phyloP scores from a whole-genome alignment of 495 filamentous ascomycete genomes.

The Neurospora sp. region DNA sequence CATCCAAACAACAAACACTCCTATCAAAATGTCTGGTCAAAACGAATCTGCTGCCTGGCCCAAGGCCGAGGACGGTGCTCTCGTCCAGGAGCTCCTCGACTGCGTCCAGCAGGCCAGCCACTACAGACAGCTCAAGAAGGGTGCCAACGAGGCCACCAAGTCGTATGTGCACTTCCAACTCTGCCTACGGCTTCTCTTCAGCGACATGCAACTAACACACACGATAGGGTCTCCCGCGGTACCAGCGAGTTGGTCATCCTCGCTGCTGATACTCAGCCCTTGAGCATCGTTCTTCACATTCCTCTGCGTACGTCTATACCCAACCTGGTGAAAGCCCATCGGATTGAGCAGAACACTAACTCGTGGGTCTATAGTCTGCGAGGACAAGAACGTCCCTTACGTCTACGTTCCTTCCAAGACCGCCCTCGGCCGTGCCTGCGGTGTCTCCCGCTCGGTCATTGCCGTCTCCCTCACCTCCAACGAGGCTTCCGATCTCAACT shows the following conservation, averaged over 20 bases:
- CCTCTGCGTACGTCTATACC: constrained; percentile 44
- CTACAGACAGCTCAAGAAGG: constrained; percentile 84
- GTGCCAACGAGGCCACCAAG: constrained; percentile 64
- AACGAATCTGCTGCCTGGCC: constrained; percentile 68
- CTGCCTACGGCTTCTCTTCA: no score
- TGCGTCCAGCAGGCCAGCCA: constrained; percentile 79
- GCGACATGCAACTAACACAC: background rate
- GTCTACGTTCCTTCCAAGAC: constrained; percentile 40
- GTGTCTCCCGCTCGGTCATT: constrained; percentile 82
- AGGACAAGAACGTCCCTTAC: constrained; percentile 62
- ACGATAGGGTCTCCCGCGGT: constrained; percentile 60
- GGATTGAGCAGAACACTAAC: constrained; percentile 34
- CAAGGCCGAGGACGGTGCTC: constrained; percentile 62
- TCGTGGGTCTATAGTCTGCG: constrained; percentile 3
- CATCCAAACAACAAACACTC: background rate
- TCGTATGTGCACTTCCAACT: constrained; percentile 28
- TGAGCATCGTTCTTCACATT: constrained; percentile 88
- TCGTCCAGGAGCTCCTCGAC: constrained; percentile 76
- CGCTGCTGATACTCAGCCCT: constrained; percentile 74
- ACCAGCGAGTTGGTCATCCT: constrained; percentile 81
- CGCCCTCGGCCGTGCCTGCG: constrained; percentile 73
- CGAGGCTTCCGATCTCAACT: constrained; percentile 78
- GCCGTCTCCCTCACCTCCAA: constrained; percentile 82
- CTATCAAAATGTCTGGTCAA: constrained; percentile 34
- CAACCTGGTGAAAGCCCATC: constrained; percentile 62